Evolutionary conservation across 805 yeast species (phyloP).

Genomic region (Starmerella sp.): DNA sequence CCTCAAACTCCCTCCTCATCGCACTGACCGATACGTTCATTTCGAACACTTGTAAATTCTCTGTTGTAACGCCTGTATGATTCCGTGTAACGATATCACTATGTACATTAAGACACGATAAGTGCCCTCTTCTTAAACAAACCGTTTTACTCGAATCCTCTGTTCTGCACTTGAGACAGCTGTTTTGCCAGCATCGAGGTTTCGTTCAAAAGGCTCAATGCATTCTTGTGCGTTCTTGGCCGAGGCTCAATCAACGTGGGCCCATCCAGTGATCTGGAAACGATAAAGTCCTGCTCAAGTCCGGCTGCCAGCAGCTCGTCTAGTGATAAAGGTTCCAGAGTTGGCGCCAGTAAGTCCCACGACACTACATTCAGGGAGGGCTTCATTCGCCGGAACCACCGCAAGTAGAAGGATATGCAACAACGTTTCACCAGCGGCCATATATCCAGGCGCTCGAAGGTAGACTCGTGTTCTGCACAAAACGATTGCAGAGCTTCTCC

Average conservation of each 20-base stretch:
- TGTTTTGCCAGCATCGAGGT: background rate
- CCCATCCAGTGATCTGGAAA: background rate
- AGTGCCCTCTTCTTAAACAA: too few relatives aligned
- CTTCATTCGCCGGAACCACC: background rate
- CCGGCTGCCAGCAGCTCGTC: background rate
- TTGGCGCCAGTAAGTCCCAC: background rate
- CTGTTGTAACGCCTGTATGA: too few relatives aligned
- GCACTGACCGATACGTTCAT: background rate
- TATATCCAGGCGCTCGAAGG: background rate
- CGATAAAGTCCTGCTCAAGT: background rate
- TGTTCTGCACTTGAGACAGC: background rate
- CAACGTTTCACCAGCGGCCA: background rate
- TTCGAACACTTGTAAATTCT: too few relatives aligned
- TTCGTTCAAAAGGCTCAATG: background rate
- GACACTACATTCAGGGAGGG: background rate
- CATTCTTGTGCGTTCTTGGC: background rate
- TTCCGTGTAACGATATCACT: too few relatives aligned
- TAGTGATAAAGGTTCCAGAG: background rate
- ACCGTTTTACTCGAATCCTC: too few relatives aligned
- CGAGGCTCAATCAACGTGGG: background rate
- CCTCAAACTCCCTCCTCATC: background rate
- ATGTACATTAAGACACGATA: too few relatives aligned
- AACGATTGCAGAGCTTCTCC: background rate
- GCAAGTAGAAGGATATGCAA: background rate
- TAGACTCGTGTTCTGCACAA: background rate